Evolutionary conservation across 2,329 filamentous ascomycete genomes (phyloP).

Genomic region (Calonectria montana): DNA sequence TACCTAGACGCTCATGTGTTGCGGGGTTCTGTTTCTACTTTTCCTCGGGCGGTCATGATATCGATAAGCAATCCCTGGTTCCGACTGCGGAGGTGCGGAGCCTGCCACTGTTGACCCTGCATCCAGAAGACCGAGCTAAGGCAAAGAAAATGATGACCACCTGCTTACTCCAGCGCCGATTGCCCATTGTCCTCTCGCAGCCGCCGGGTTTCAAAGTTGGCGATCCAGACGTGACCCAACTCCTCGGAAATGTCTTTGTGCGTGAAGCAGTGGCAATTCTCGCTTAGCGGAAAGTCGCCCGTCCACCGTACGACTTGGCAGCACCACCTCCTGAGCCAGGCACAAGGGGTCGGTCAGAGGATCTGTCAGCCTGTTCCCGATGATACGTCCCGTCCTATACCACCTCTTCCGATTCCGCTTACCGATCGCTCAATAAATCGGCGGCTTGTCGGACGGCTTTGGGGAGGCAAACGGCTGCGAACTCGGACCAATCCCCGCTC

Average conservation of each 20-base stretch:
- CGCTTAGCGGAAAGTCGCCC: conserved; percentile 32
- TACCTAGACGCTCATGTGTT: conserved; percentile 37
- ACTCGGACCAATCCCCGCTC: conserved; percentile 42
- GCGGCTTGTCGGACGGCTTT: conserved; percentile 19
- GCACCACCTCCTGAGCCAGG: conserved; percentile 17
- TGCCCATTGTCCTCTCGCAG: conserved; percentile 27
- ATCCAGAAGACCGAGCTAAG: conserved; percentile 12
- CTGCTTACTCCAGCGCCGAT: conserved; percentile 27
- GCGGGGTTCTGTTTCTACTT: conserved; percentile 42
- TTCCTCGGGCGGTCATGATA: conserved; percentile 38
- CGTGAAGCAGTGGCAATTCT: conserved; percentile 10
- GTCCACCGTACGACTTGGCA: conserved; percentile 37
- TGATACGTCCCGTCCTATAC: conserved; percentile 24
- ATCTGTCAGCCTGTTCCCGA: neutral
- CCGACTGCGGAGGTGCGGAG: conserved; percentile 45
- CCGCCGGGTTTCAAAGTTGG: neutral
- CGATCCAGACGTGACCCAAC: neutral
- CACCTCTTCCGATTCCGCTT: conserved; percentile 36
- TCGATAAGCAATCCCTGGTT: conserved; percentile 35
- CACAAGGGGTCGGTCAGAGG: conserved; percentile 12
- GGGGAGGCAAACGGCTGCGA: conserved; percentile 21
- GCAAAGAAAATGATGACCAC: conserved; percentile 26
- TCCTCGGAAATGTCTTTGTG: conserved; percentile 37
- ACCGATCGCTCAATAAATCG: conserved; percentile 37
- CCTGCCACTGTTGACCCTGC: conserved; percentile 33